Percentiles rank a stretch among this genome's conserved stretches.
Evolutionary conservation across 2,329 filamentous ascomycete genomes (phyloP).

Genomic region (Sporothrix luriei): DNA sequence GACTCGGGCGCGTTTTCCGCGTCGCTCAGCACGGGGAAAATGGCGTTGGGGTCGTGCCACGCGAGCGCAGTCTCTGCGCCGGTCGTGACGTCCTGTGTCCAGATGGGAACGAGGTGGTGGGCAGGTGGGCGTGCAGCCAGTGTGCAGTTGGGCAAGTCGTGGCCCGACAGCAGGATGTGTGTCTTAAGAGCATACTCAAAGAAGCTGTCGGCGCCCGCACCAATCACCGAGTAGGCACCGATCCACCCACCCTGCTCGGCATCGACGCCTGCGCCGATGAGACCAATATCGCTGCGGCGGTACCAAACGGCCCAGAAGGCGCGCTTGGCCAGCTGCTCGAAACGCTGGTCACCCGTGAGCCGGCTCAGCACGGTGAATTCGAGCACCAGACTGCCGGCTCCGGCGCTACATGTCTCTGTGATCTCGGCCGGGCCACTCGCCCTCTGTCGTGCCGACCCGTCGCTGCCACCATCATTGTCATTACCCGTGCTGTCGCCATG

Average conservation of each 20-base stretch:
- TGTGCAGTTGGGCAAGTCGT: constrained; percentile 59
- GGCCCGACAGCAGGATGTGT: constrained; percentile 83
- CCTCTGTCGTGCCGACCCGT: constrained; percentile 43
- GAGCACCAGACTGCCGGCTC: constrained; percentile 90
- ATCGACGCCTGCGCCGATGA: constrained; percentile 87
- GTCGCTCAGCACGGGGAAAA: constrained; percentile 62
- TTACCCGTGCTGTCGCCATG: constrained; percentile 52
- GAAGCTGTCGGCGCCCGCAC: constrained; percentile 95
- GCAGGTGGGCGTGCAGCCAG: background rate
- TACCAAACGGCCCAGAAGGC: constrained; percentile 99
- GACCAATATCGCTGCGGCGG: constrained; percentile 77
- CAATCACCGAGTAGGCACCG: constrained; percentile 86
- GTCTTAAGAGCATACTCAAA: constrained; percentile 98
- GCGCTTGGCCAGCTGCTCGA: constrained; percentile 84
- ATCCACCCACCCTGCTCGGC: constrained; percentile 90
- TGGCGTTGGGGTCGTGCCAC: constrained; percentile 67
- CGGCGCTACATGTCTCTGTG: constrained; percentile 95
- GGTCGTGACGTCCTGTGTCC: constrained; percentile 17
- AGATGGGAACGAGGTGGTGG: constrained; percentile 12
- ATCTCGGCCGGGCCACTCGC: constrained; percentile 63
- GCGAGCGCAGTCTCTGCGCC: constrained; percentile 16
- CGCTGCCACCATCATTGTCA: constrained; percentile 37
- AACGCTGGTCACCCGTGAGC: constrained; percentile 81
- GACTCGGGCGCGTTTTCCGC: constrained; percentile 72
- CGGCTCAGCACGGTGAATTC: constrained; percentile 91